Evolutionary conservation across 2,329 filamentous ascomycete species (phyloP).

Genomic region (Pseudogymnoascus sp.): DNA sequence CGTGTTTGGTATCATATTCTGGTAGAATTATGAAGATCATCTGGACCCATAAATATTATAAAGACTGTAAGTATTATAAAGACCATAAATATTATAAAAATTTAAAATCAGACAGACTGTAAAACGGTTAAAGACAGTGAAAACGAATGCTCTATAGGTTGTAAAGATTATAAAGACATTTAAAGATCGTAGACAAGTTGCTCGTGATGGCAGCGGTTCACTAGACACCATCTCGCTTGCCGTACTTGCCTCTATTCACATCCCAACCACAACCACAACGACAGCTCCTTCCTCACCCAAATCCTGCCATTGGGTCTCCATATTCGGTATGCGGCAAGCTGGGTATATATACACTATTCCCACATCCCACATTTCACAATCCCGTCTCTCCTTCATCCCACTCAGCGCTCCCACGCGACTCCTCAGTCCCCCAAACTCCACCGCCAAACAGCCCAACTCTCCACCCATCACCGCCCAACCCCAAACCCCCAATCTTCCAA

Average conservation of each 20-base stretch:
- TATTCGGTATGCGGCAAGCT: neutral
- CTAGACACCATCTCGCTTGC: neutral
- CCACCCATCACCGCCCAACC: neutral
- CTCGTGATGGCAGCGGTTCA: neutral
- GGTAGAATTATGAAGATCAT: neutral
- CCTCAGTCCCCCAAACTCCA: neutral
- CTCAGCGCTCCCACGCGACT: too few species aligned
- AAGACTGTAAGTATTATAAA: neutral
- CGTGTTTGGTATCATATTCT: neutral
- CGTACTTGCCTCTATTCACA: neutral
- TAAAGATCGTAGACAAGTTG: neutral
- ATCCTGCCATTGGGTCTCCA: neutral
- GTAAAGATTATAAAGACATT: neutral
- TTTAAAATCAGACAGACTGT: neutral
- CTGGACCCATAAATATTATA: neutral
- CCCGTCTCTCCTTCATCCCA: neutral
- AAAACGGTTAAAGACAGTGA: neutral
- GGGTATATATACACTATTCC: neutral
- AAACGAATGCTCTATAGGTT: neutral
- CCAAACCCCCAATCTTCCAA: constrained; percentile 4
- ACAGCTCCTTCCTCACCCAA: neutral
- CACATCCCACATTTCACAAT: neutral
- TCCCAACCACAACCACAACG: neutral
- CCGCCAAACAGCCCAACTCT: neutral
- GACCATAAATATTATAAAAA: neutral